Evolutionary conservation across 176 grass and related monocot genomes (phyloP), one percentile per base, ranked within the genome.

Genomic region (Microstegium vimineum): DNA sequence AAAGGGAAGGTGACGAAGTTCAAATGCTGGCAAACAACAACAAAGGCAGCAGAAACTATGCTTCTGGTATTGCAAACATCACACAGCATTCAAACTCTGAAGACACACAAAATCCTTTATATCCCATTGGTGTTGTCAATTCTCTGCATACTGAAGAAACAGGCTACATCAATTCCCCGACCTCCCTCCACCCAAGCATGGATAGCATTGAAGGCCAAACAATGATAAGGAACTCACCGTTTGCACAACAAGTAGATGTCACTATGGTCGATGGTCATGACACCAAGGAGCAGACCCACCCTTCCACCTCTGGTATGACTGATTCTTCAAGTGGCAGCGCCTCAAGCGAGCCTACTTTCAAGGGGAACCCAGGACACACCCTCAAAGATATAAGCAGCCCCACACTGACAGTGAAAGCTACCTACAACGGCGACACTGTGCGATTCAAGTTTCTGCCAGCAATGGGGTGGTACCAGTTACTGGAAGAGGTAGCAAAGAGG

Each of bases 311-410:
- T n/a, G 87, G 89, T 27, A 94, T 34, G 84, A 87, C 89, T 11
- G 93, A 95, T 86, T 93, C 96, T 30, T 99, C 93, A 8, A 99
- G 93, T 1, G 80, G 77, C 64, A 95, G 93, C 10, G 89, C 96
- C 46, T 99, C 96, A 40, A 95, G 89, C 34, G 76, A 83, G 28
- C 89, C 87, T 30, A 91, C 82, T 78, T 88, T 90, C 77, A 92
- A 93, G 78, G 82, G 84, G 80, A 92, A 84, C 42, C 77, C 61
- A 17, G 71, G 37, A 41, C 35, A 1, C 1, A 13, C 34, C 59
- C 12, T 34, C 60, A 69, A 46, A 69, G 85, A 77, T 32, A 54
- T 41, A 42, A 76, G 22, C 51, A 74, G 68, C 46, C 68, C 87
- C n/a, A 28, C 76, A 4, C 82, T 99, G 5, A 94, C 88, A 4